Conservation (phyloP, 2,329 filamentous ascomycete genomes). For the Cladophialophora exuberans region DNA sequence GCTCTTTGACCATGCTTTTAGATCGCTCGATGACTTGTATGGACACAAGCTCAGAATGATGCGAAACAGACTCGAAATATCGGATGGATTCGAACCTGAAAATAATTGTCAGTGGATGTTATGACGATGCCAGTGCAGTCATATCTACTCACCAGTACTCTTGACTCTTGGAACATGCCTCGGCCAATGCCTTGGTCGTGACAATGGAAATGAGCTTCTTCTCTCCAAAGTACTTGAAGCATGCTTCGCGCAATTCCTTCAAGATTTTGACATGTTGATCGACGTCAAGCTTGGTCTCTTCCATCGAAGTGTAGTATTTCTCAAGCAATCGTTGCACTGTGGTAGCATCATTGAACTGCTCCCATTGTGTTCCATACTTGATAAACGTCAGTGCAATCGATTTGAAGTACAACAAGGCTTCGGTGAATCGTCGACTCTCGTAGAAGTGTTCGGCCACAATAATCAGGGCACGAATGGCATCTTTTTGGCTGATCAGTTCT, state of each 20-base stretch:
- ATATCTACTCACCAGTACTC: slow-evolving; percentile 20
- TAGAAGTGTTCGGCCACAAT: slow-evolving; percentile 45
- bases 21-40: slow-evolving; percentile 11
- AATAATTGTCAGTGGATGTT: neutral
- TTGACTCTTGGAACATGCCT: slow-evolving; percentile 33
- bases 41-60: slow-evolving; percentile 10
- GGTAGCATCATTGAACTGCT: slow-evolving; percentile 39
- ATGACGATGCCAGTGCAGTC: neutral
- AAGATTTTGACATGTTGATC: slow-evolving; percentile 40
- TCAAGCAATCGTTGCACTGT: slow-evolving; percentile 41
- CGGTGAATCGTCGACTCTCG: slow-evolving; percentile 43
- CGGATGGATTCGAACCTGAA: slow-evolving; percentile 17
- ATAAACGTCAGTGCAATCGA: slow-evolving; percentile 45
- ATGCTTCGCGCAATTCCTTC: slow-evolving; percentile 40
- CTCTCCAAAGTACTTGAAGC: slow-evolving; percentile 41
- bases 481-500: slow-evolving; percentile 39
- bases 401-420: slow-evolving; percentile 41
- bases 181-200: slow-evolving; percentile 43
- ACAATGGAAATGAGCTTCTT: slow-evolving; percentile 32
- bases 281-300: slow-evolving; percentile 39
- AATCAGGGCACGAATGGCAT: slow-evolving; percentile 44
- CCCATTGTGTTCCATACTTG: slow-evolving; percentile 38
- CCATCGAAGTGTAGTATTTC: slow-evolving; percentile 43
- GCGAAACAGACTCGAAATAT: slow-evolving; percentile 15
- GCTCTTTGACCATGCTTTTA: slow-evolving; percentile 15